Base-by-base conservation (phyloP, 1,284 basidiomycete species). In the Melanopsichium pennsylvanicum region DNA sequence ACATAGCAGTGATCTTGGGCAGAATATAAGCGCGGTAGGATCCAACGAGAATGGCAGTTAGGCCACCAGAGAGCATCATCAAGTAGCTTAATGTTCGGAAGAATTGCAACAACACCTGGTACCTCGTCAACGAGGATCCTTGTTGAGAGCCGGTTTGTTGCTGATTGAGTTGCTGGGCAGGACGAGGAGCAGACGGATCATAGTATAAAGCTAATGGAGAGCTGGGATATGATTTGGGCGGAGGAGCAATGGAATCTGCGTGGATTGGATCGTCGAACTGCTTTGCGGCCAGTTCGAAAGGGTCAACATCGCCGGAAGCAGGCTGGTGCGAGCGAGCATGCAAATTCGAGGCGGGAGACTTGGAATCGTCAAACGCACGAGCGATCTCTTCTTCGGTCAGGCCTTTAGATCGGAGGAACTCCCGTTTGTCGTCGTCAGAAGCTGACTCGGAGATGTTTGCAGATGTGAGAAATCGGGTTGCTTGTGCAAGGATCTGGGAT, bases 401-500 rank as follows among this genome's bases (percentile, higher is more conserved):
- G n/a, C 77, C 77, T 35, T 79, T 79, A 25, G 69, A 64, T 2
- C 60, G 59, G 27, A 79, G 36, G 35, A 79, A 79, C 10, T 66
- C 56, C 10, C 63, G 56, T 54, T 79, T 69, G 35, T 54, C 48
- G 13, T 67, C 60, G 23, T 70, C 46, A 3, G 55, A 47, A 12
- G 57, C 56, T 5, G 47, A 58, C 4, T 58, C 56, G 19, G 59
- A 54, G 29, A 70, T 49, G 25, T 52, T 51, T 26, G 68, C 62
- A 2, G 77, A 76, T 9, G 74, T 78, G 22, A 79, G 57, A 49
- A 79, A 79, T 26, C 77, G 72, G 36, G 76, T 72, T 19, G 77
- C 77, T 42, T 79, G 77, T 10, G 70, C 74, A n/a, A 78, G 66
- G 36, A 58, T 60, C 33, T 70, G 45, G 6, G 48, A 45, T 13